These are phyloP conservation scores for Prunus armeniaca DNA, from an alignment of 306 rosid genomes.

Conservation along the genomic window DNA sequence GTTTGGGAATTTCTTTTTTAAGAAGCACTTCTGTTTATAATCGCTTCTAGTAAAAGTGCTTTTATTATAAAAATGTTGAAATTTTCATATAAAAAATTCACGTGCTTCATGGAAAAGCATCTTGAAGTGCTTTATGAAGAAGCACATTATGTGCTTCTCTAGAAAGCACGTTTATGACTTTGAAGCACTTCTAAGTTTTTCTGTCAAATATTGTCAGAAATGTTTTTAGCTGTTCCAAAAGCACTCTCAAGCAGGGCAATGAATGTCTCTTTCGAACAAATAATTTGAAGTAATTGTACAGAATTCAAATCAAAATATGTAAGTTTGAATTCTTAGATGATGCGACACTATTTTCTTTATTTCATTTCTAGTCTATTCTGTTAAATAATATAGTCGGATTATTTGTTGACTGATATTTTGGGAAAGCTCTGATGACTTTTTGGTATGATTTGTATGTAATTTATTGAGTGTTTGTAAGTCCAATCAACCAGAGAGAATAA, in stretches of 20 bases:
- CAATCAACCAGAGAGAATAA: neutral
- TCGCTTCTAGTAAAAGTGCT: too few relatives aligned
- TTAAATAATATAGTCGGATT: neutral
- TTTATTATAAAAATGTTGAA: too few relatives aligned
- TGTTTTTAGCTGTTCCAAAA: fast-evolving
- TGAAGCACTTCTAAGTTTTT: too few relatives aligned
- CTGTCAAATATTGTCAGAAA: fast-evolving
- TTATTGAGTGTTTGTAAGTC: neutral
- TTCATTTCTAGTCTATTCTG: neutral
- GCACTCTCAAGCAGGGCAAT: too few relatives aligned
- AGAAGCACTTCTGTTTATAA: too few relatives aligned
- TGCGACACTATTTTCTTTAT: neutral
- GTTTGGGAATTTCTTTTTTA: too few relatives aligned
- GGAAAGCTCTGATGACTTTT: neutral
- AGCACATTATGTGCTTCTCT: too few relatives aligned
- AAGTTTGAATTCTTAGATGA: neutral
- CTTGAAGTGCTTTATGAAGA: too few relatives aligned
- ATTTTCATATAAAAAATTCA: too few relatives aligned
- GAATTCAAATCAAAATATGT: neutral
- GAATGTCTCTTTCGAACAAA: neutral
- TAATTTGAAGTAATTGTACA: neutral
- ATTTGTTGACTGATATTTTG: neutral
- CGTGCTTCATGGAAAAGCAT: too few relatives aligned
- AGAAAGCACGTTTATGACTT: too few relatives aligned
- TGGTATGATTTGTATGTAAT: neutral